Evolutionary conservation across 176 grass and related monocot species (phyloP).

Genomic region (Raddia guianensis): DNA sequence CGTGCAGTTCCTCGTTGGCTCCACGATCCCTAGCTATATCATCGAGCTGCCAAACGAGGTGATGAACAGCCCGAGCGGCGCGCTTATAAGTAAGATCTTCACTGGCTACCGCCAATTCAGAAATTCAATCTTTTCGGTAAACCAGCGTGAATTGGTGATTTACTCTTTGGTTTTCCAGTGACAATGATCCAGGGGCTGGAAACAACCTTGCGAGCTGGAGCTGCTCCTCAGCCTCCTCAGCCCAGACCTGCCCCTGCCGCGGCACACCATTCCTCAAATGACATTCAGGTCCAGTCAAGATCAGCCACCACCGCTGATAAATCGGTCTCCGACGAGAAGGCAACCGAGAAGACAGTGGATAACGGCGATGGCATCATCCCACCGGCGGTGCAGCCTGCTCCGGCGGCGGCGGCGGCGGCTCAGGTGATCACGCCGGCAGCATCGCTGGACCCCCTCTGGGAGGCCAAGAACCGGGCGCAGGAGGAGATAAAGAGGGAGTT

Average conservation of each 20-base stretch:
- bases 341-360: background rate
- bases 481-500: conserved; percentile 77
- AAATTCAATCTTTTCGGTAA: background rate
- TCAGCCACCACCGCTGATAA: background rate
- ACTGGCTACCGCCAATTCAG: background rate
- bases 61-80: conserved; percentile 77
- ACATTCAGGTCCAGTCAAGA: conserved; percentile 7
- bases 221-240: conserved; percentile 61
- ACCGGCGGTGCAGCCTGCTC: conserved; percentile 29
- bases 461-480: conserved; percentile 53
- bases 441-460: conserved; percentile 41
- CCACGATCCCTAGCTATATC: conserved; percentile 67
- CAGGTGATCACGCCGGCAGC: conserved; percentile 11
- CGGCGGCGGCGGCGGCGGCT: conserved; percentile 11
- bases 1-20: conserved; percentile 60
- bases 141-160: background rate
- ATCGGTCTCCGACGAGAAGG: background rate
- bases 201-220: conserved; percentile 56
- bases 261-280: background rate
- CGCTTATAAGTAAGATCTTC: conserved; percentile 58
- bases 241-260: conserved; percentile 31
- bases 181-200: conserved; percentile 82
- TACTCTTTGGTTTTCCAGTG: conserved; percentile 37
- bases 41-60: conserved; percentile 76
- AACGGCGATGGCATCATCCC: conserved; percentile 1